phyloP scores from a whole-genome alignment of 805 yeast species.

The Saccharomycopsis oosterbeekiorum region DNA sequence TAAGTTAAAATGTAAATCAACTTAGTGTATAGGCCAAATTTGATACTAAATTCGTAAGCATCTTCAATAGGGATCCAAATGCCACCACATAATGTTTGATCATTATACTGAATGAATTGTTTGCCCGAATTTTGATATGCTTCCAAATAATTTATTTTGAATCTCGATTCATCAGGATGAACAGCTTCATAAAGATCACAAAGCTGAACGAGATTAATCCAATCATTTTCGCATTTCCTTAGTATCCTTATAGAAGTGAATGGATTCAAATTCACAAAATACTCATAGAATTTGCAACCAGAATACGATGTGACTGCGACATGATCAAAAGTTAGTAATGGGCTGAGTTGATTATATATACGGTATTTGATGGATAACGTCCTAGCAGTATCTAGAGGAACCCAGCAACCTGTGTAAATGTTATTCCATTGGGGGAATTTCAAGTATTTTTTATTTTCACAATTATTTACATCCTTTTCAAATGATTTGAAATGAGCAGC shows the following conservation, averaged over 20 bases:
- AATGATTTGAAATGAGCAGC: slow-evolving; percentile 2
- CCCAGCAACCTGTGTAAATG: slow-evolving; percentile 21
- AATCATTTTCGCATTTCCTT: slow-evolving; percentile 18
- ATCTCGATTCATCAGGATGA: slow-evolving; percentile 1
- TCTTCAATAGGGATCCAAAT: slow-evolving; percentile 21
- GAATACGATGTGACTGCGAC: slow-evolving; percentile 22
- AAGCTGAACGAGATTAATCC: slow-evolving; percentile 22
- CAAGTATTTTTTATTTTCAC: slow-evolving; percentile 1
- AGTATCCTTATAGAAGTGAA: slow-evolving; percentile 22
- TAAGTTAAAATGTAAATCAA: background rate
- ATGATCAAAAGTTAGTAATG: slow-evolving; percentile 22
- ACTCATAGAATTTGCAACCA: slow-evolving; percentile 23
- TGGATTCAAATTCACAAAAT: slow-evolving; percentile 19
- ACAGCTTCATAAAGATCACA: slow-evolving; percentile 20
- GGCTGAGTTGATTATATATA: slow-evolving; percentile 18
- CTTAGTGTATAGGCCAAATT: slow-evolving; percentile 16
- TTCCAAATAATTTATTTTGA: background rate
- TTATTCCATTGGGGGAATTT: background rate
- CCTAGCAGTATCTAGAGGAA: slow-evolving; percentile 21
- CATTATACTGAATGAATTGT: slow-evolving; percentile 18
- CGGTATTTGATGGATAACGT: slow-evolving; percentile 19
- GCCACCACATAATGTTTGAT: slow-evolving; percentile 25
- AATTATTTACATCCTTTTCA: background rate
- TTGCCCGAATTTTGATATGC: background rate
- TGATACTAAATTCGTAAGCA: slow-evolving; percentile 18